A percentile compares a stretch with the other conserved stretches of the same genome.
These are phyloP conservation scores for Colletotrichum sansevieriae DNA, from an alignment of 2,329 filamentous ascomycete genomes.

Conservation along the genomic window DNA sequence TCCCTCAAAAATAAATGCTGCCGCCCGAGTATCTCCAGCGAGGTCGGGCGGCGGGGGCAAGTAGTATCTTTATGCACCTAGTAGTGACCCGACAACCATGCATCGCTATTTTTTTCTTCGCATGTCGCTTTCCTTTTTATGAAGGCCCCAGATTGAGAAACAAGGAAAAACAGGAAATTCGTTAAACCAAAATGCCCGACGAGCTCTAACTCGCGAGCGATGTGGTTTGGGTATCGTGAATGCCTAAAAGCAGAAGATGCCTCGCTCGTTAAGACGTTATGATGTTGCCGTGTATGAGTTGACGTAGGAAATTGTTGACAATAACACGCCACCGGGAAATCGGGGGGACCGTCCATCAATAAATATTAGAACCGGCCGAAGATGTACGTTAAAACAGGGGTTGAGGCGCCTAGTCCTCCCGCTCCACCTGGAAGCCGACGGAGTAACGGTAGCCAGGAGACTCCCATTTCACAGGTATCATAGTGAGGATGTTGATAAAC, in stretches of 20 bases:
- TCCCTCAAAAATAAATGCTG: neutral
- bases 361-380: neutral
- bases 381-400: conserved; percentile 22
- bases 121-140: neutral
- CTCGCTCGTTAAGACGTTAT: conserved; percentile 27
- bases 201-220: conserved; percentile 29
- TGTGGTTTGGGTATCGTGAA: conserved; percentile 43
- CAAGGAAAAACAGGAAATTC: neutral
- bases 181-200: neutral
- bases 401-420: conserved; percentile 51
- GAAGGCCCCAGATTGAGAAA: neutral
- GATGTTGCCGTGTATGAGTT: neutral
- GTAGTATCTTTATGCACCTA: conserved; percentile 33
- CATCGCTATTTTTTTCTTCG: neutral
- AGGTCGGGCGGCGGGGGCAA: neutral
- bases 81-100: conserved; percentile 29
- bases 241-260: conserved; percentile 44
- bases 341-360: neutral
- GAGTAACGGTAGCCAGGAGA: conserved; percentile 76
- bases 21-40: conserved; percentile 12
- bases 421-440: conserved; percentile 84
- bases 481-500: conserved; percentile 87
- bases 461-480: conserved; percentile 83
- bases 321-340: too few species aligned
- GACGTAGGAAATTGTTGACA: neutral